Conservation (phyloP, 352 stramenopile genomes). For the Phytophthora quininea region DNA sequence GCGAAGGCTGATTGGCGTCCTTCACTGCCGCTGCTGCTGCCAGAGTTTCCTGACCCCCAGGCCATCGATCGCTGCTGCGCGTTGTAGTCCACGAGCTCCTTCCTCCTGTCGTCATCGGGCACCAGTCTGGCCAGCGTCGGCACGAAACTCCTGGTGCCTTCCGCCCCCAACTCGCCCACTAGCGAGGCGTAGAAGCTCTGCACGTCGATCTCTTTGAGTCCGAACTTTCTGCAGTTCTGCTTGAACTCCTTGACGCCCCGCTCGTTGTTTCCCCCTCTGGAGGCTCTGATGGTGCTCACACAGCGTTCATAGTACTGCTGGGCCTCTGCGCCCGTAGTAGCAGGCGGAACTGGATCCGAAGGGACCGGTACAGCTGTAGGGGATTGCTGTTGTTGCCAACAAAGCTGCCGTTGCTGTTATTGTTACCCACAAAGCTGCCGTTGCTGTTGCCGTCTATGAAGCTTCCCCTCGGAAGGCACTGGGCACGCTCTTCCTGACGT, state of each 20-base stretch:
- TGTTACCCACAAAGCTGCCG: slow-evolving; percentile 12
- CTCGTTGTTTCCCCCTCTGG: slow-evolving; percentile 59
- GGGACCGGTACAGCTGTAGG: slow-evolving; percentile 23
- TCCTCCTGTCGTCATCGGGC: slow-evolving; percentile 53
- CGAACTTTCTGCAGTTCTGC: slow-evolving; percentile 64
- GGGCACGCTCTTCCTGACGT: slow-evolving; percentile 24
- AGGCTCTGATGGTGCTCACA: slow-evolving; percentile 59
- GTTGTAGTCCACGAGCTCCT: slow-evolving; percentile 63
- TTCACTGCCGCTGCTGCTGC: slow-evolving; percentile 19
- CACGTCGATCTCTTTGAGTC: slow-evolving; percentile 61
- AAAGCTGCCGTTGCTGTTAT: slow-evolving; percentile 15
- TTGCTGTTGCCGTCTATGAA: slow-evolving; percentile 16
- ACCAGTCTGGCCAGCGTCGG: slow-evolving; percentile 57
- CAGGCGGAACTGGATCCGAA: slow-evolving; percentile 46
- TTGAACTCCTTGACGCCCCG: slow-evolving; percentile 64
- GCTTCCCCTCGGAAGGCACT: slow-evolving; percentile 31
- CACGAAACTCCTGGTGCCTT: slow-evolving; percentile 51
- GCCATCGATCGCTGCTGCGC: slow-evolving; percentile 30
- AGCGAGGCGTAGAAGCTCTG: slow-evolving; percentile 60
- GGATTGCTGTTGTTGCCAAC: slow-evolving; percentile 11
- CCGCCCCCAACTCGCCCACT: slow-evolving; percentile 48
- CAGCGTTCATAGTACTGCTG: slow-evolving; percentile 63
- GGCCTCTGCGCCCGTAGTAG: slow-evolving; percentile 54
- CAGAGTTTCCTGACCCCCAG: slow-evolving; percentile 6
- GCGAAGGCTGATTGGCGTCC: slow-evolving; percentile 23